Evolutionary conservation across 2,329 filamentous ascomycete genomes (phyloP), one percentile per base, ranked within the genome.

Genomic region (Hymenoscyphus fructigenus): DNA sequence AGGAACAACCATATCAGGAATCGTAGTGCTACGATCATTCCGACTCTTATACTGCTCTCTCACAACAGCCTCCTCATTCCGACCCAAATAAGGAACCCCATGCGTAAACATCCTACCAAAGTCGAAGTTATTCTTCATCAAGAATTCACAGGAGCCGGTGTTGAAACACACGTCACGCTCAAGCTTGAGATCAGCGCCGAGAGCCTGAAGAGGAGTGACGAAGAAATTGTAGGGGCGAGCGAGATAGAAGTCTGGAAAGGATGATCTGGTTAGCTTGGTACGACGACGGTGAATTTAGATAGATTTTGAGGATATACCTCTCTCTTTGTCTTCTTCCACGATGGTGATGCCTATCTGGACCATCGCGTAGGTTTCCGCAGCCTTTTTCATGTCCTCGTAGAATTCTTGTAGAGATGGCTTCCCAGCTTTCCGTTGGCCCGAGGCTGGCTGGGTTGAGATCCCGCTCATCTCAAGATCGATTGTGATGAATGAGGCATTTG

Each of bases 391-490:
- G 67, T 90, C 87, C 12, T 79, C 76, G 72, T 90, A 91, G 63
- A 84, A 82, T 55, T 87, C 78, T 69, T 90, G 84, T 1, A 90
- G 76, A 2, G 81, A 82, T 36, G 81, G 81, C 64, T 80, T 81
- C 41, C 79, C 78, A 44, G 73, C 71, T 34, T 78, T 75, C 44
- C 75, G 75, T 59, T 69, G 73, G 61, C 70, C 71, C 1, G 67
- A 34, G 63, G 72, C 73, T 15, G 72, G 70, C 56, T 78, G 76
- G 28, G 80, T 80, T 14, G 75, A 75, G 2, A 91, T 87, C 1
- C 88, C 88, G 15, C 87, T 89, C 57, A 90, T 83, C 75, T 91
- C 88, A 14, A 90, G 79, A 72, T 91, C 88, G 65, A 91, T 79
- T 2, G 87, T 80, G 14, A 91, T 83, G 70, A 89, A 90, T 66